Base-by-base conservation (phyloP, 495 filamentous ascomycete genomes). In the Apiosordaria backusii region DNA sequence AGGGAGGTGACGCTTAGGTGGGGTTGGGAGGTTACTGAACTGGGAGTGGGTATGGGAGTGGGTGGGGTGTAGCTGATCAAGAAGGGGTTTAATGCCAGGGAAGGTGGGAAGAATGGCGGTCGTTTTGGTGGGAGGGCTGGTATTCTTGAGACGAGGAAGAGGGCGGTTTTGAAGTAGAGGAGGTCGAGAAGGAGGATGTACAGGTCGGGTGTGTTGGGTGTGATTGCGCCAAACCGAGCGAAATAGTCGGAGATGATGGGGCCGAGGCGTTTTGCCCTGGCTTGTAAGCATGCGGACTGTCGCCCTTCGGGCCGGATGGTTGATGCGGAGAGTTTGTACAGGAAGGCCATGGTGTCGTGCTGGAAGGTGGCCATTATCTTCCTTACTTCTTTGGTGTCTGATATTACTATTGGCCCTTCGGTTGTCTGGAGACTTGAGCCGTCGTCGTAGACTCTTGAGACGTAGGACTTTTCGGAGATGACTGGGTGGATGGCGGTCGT, bases 401-500 rank as follows among this genome's bases (percentile, higher is more conserved):
- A 45, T 45, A 45, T 13, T 13, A 45, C 35, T 45, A 13, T 45
- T 45, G 35, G 10, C 35, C 35, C 35, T 15, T 45, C 35, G 35
- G 35, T 15, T 15, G 35, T 45, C 35, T 50, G 84, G 4, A 60
- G 62, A 24, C 16, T 18, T 4, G 69, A 50, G 18, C 63, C 69
- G 27, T 90, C 81, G 85, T 89, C 66, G 68, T 75, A 62, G 60
- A 68, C 52, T 68, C 79, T 61, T 67, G 83, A 61, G 76, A 79
- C 7, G 85, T 88, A 65, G 82, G 85, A 19, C 75, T 82, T 67
- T 81, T 84, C 3, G 84, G 90, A 73, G 81, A 89, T 61, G 82
- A 87, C 73, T 74, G 80, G 68, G 83, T 84, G 85, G 82, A 89
- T 70, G 76, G 80, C 79, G 84, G 50, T 90, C 87, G 77, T 81